Percentiles rank a stretch among this genome's conserved stretches.
Evolutionary conservation across 257 asterid genomes (phyloP).

Genomic region (Ophiorrhiza pumila): DNA sequence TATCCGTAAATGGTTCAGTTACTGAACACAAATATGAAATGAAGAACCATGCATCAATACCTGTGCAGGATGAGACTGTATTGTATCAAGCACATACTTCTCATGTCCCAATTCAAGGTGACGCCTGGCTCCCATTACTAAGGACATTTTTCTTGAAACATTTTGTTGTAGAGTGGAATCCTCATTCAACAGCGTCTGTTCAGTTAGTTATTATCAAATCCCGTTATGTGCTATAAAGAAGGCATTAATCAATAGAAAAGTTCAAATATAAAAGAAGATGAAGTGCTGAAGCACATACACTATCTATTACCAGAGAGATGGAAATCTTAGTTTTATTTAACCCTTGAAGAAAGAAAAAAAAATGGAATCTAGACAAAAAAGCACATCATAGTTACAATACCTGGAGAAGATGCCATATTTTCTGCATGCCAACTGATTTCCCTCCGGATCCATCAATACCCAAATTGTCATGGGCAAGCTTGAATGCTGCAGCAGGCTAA

Average conservation of each 20-base stretch:
- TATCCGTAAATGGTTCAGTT: too few species aligned
- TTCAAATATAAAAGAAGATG: neutral
- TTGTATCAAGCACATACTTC: conserved; percentile 80
- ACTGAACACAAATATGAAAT: neutral
- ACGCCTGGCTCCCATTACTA: conserved; percentile 83
- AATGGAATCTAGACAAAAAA: conserved; percentile 16
- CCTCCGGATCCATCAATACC: conserved; percentile 70
- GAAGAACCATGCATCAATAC: conserved; percentile 28
- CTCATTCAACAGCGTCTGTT: conserved; percentile 75
- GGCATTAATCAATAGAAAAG: neutral
- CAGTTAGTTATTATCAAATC: conserved; percentile 12
- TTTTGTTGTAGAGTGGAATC: conserved; percentile 43
- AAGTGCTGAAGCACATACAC: neutral
- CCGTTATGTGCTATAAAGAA: neutral
- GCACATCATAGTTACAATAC: conserved; percentile 34
- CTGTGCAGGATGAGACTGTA: conserved; percentile 95
- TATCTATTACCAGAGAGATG: neutral
- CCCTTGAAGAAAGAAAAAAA: conserved; percentile 10
- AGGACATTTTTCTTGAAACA: conserved; percentile 65
- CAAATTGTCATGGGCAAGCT: conserved; percentile 68
- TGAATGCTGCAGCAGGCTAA: conserved; percentile 93
- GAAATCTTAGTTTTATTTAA: neutral
- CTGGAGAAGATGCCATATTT: conserved; percentile 89
- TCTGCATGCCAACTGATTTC: conserved; percentile 90
- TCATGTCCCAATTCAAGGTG: conserved; percentile 98